Evolutionary conservation across 1,284 basidiomycete genomes (phyloP).

Genomic region (Mycocalia duriaeana): DNA sequence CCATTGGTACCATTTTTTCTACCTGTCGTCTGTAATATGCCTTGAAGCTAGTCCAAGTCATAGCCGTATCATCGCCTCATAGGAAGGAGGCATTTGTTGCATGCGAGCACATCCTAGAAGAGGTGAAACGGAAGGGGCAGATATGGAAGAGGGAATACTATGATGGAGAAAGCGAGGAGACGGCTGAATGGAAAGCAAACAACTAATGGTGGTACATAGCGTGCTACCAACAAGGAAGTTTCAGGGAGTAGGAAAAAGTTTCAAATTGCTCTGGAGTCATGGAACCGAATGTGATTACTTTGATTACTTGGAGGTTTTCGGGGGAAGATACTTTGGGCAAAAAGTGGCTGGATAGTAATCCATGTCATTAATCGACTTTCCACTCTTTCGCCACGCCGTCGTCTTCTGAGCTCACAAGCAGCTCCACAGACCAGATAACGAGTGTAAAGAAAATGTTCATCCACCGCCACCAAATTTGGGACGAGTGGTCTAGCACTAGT

Average conservation of each 20-base stretch:
- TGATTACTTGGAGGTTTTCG: no score
- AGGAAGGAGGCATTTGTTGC: slow-evolving; percentile 76
- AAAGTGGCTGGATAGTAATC: no score
- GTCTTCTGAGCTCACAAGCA: slow-evolving; percentile 74
- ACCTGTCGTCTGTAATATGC: not conserved
- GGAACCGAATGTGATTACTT: no score
- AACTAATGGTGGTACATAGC: not conserved
- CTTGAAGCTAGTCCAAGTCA: slow-evolving; percentile 37
- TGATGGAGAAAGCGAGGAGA: slow-evolving; percentile 53
- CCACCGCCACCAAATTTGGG: slow-evolving; percentile 87
- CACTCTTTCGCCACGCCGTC: slow-evolving; percentile 66
- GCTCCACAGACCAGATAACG: slow-evolving; percentile 74
- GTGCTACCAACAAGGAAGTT: no score
- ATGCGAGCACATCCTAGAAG: slow-evolving; percentile 79
- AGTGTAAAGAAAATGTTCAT: slow-evolving; percentile 83
- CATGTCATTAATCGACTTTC: slow-evolving; percentile 64
- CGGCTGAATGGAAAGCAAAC: slow-evolving; percentile 76
- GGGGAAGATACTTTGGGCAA: no score
- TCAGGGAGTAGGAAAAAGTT: no score
- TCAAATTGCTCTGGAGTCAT: no score
- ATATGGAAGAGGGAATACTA: slow-evolving; percentile 92
- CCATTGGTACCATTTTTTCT: slow-evolving; percentile 40
- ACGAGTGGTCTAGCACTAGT: slow-evolving; percentile 75
- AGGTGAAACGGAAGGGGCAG: slow-evolving; percentile 77
- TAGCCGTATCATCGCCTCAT: slow-evolving; percentile 84